Evolutionary conservation across 768 basidiomycete genomes (phyloP).

Genomic region (Xerocomellus dryophilus): DNA sequence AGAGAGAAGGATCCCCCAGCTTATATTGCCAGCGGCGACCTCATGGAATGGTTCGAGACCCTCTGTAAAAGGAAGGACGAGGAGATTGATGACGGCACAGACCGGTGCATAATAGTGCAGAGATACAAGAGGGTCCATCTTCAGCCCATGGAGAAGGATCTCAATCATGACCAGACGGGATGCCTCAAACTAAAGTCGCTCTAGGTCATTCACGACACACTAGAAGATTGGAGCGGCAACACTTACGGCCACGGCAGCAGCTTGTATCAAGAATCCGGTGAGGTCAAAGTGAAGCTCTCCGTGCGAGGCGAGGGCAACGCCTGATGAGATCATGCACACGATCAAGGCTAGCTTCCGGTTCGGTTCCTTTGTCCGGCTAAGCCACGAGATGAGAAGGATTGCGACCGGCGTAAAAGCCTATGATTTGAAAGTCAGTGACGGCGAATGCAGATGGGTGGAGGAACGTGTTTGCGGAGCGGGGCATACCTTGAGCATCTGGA

Average conservation of each 20-base stretch:
- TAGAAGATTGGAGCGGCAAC: not conserved
- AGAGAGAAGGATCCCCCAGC: slow-evolving; percentile 67
- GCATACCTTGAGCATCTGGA: slow-evolving; percentile 91
- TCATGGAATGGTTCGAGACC: slow-evolving; percentile 84
- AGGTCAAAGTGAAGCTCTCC: slow-evolving; percentile 87
- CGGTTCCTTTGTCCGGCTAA: slow-evolving; percentile 84
- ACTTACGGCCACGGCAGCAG: slow-evolving; percentile 73
- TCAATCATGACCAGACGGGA: slow-evolving; percentile 96
- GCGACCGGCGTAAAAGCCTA: slow-evolving; percentile 90
- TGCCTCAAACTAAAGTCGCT: slow-evolving; percentile 70
- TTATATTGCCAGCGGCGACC: slow-evolving; percentile 48
- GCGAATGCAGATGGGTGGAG: not conserved
- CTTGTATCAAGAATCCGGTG: slow-evolving; percentile 84
- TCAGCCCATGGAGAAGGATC: slow-evolving; percentile 87
- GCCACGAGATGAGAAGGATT: slow-evolving; percentile 91
- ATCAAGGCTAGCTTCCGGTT: slow-evolving; percentile 77
- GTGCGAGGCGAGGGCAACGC: slow-evolving; percentile 85
- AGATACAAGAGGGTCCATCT: slow-evolving; percentile 96
- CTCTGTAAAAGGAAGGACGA: slow-evolving; percentile 88
- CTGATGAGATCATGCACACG: slow-evolving; percentile 85
- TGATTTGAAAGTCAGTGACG: not conserved
- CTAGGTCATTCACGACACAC: not conserved
- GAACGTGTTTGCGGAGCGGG: not conserved
- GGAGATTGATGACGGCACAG: slow-evolving; percentile 85
- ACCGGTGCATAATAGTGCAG: slow-evolving; percentile 96